Evolutionary conservation across 179 eudicot species (phyloP).

Genomic region (Patellifolia procumbens): DNA sequence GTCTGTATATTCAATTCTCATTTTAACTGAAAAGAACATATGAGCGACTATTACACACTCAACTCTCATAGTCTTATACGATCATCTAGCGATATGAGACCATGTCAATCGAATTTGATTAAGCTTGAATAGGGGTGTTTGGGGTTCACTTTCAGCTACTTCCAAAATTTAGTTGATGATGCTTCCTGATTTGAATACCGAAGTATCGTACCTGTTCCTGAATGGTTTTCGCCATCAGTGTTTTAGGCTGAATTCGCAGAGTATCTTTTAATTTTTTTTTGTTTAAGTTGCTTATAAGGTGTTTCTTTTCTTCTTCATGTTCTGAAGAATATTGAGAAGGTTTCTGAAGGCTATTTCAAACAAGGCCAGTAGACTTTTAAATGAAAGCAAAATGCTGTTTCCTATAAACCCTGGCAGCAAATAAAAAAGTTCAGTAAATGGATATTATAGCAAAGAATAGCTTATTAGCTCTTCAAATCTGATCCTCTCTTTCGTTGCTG

Average conservation of each 20-base stretch:
- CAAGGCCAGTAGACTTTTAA: neutral
- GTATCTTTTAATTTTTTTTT: neutral
- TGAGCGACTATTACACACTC: neutral
- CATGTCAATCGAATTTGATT: neutral
- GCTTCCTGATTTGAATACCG: neutral
- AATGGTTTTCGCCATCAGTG: neutral
- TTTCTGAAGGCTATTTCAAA: neutral
- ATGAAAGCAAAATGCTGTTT: neutral
- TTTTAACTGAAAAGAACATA: neutral
- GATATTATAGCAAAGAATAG: neutral
- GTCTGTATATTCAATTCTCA: neutral
- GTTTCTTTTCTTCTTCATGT: neutral
- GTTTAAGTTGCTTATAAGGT: neutral
- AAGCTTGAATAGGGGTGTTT: neutral
- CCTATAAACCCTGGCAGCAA: neutral
- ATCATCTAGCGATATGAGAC: neutral
- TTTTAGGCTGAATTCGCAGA: neutral
- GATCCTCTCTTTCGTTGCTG: conserved; percentile 10
- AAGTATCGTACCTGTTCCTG: neutral
- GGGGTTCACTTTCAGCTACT: neutral
- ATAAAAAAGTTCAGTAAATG: neutral
- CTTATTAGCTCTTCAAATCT: neutral
- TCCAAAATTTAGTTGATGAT: neutral
- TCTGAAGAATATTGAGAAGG: neutral
- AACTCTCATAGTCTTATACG: neutral